Percentiles rank a stretch among this genome's conserved stretches.
phyloP scores from a whole-genome alignment of 2,329 filamentous ascomycete genomes.

The Xylariales sp. region DNA sequence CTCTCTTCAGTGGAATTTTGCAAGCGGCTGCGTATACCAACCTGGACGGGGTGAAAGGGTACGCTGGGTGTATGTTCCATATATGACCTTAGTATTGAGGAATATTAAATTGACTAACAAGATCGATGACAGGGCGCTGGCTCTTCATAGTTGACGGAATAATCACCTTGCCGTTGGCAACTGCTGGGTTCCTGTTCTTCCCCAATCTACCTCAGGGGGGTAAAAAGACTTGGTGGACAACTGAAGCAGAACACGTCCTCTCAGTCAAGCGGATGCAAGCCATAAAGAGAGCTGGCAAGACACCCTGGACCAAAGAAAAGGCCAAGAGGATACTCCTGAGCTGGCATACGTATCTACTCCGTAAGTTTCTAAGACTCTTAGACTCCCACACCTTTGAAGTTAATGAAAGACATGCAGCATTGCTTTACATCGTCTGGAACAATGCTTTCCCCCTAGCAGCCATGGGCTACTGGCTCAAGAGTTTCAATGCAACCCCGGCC shows the following conservation, averaged over 20 bases:
- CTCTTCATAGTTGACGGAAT: constrained; percentile 44
- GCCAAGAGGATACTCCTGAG: not conserved
- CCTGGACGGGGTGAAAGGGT: constrained; percentile 37
- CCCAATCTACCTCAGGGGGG: constrained; percentile 31
- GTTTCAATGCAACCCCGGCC: constrained; percentile 1
- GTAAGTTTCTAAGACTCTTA: not conserved
- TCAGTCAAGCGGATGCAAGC: constrained; percentile 1
- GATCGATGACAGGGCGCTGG: not conserved
- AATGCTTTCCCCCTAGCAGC: not conserved
- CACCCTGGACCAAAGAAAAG: constrained; percentile 1
- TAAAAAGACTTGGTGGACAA: constrained; percentile 9
- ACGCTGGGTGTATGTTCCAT: not conserved
- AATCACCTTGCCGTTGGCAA: constrained; percentile 44
- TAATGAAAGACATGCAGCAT: not conserved
- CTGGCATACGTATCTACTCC: not conserved
- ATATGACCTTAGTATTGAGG: rapidly evolving
- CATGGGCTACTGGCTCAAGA: constrained; percentile 6
- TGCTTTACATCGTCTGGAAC: constrained; percentile 4
- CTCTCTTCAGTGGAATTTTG: constrained; percentile 45
- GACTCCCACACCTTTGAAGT: not conserved
- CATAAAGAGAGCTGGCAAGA: not conserved
- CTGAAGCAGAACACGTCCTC: constrained; percentile 2
- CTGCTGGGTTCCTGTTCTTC: constrained; percentile 40
- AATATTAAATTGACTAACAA: not conserved
- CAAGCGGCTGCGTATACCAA: constrained; percentile 46